Evolutionary conservation across 345 rosid genomes (phyloP).

Genomic region (Euclidium syriacum): DNA sequence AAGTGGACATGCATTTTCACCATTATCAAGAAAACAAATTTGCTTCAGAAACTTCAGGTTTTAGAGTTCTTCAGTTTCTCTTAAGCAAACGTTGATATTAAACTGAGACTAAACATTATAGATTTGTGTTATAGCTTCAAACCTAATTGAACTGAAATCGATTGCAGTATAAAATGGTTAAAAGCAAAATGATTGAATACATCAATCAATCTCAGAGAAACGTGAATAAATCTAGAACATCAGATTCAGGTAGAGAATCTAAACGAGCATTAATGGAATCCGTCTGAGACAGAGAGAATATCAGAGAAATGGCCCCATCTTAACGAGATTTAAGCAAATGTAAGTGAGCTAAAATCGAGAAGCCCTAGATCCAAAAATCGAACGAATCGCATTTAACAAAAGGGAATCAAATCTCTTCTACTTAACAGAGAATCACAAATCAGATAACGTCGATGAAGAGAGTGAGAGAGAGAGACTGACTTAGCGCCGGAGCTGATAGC

Average conservation of each 20-base stretch:
- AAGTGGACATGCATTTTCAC: constrained; percentile 33
- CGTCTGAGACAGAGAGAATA: neutral
- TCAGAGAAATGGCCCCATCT: constrained; percentile 8
- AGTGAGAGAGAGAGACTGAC: constrained; percentile 30
- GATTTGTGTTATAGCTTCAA: neutral
- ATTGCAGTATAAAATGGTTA: neutral
- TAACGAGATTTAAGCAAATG: constrained; percentile 11
- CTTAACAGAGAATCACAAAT: neutral
- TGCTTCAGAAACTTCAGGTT: neutral
- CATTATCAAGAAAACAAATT: neutral
- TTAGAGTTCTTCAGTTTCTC: neutral
- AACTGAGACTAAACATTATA: neutral
- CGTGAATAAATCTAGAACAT: constrained; percentile 1
- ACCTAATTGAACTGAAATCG: neutral
- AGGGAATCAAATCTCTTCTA: constrained; percentile 19
- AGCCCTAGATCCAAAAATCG: constrained; percentile 31
- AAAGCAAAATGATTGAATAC: neutral
- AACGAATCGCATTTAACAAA: neutral
- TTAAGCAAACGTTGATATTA: constrained; percentile 2
- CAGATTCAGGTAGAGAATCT: neutral
- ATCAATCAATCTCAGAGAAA: neutral
- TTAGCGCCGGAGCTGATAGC: constrained; percentile 57
- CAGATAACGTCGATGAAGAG: neutral
- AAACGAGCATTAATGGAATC: constrained; percentile 10
- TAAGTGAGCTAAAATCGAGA: neutral